Base-by-base conservation (phyloP, 331 rosid species). In the Malus hybrid region DNA sequence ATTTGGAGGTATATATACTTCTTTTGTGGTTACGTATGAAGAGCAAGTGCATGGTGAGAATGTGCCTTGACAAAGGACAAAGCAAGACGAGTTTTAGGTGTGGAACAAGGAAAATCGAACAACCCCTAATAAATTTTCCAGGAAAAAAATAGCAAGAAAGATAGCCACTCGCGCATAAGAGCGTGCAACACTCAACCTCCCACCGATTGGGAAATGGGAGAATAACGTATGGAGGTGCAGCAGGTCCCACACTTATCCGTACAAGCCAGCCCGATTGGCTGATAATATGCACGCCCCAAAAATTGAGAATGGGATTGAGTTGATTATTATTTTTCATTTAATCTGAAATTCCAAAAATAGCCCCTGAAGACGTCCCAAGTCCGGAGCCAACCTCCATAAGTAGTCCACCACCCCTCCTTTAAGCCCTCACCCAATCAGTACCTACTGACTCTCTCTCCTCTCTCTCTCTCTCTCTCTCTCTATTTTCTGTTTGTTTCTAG, bases 351-450 rank as follows among this genome's bases (percentile, higher is more conserved):
- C 73, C 72, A 36, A 36, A 32, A 26, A 6, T 36, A 34, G 66
- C 79, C 79, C 62, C 67, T 8, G 44, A 0, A 7, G 66, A 15
- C 10, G 39, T 9, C 68, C 9, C 22, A 16, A 75, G 56, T 3
- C 1, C 11, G 39, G 15, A 18, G 14, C n/a, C 73, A 48, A 34
- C 68, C 56, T 71, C 88, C 77, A 75, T 85, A 85, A 85, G 88
- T 81, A 81, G 68, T 48, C 76, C 79, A 16, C 75, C 62, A 71
- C 66, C 74, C 34, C 39, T 63, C 12, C 68, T 7, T 39, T 55
- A 72, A 55, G 56, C 53, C 52, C 81, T 66, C 78, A 56, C 42
- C 80, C 75, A 36, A 72, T 15, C 13, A 67, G 39, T 24, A 63
- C 61, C 72, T 39, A 30, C 66, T 42, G 34, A 7, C 29, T 4